Percentiles rank a stretch among this genome's conserved stretches.
These are phyloP conservation scores for Piloderma croceum DNA, from an alignment of 768 basidiomycete species.

Conservation along the genomic window DNA sequence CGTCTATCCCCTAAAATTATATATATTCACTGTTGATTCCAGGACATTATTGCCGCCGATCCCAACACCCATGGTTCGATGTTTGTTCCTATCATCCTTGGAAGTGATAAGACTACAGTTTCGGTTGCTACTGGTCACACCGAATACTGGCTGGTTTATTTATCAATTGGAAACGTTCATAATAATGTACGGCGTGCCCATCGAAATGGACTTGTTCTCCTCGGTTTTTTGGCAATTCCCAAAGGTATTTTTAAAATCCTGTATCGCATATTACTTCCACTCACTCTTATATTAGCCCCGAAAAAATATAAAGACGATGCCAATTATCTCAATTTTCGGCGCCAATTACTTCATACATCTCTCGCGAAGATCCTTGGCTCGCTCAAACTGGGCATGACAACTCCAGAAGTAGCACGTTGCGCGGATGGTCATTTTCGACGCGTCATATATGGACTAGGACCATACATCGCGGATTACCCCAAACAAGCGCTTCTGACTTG, in stretches of 20 bases:
- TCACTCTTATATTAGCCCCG: conserved; percentile 9
- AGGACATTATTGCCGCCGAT: too few species aligned
- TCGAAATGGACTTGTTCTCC: too few species aligned
- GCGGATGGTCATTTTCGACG: too few species aligned
- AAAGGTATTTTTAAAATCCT: conserved; percentile 26
- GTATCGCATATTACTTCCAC: too few species aligned
- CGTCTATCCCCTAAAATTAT: too few species aligned
- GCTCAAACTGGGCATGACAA: conserved; percentile 7
- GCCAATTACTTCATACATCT: conserved; percentile 14
- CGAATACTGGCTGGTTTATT: conserved; percentile 15
- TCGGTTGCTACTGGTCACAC: conserved; percentile 13
- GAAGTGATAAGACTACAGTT: conserved; percentile 15
- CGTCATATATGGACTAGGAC: too few species aligned
- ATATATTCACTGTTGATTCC: too few species aligned
- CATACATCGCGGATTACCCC: too few species aligned
- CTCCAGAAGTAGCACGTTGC: conserved; percentile 17
- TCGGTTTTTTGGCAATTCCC: conserved; percentile 25
- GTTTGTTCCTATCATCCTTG: conserved; percentile 13
- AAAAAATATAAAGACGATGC: conserved; percentile 9
- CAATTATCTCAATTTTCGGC: conserved; percentile 10
- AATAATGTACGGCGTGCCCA: conserved; percentile 11
- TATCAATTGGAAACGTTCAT: conserved; percentile 14
- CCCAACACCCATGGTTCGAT: too few species aligned
- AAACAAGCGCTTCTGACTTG: conserved; percentile 16
- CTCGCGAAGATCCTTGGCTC: conserved; percentile 8